Evolutionary conservation across 441 rosid genomes (phyloP).

Genomic region (Aquilaria agallochum): DNA sequence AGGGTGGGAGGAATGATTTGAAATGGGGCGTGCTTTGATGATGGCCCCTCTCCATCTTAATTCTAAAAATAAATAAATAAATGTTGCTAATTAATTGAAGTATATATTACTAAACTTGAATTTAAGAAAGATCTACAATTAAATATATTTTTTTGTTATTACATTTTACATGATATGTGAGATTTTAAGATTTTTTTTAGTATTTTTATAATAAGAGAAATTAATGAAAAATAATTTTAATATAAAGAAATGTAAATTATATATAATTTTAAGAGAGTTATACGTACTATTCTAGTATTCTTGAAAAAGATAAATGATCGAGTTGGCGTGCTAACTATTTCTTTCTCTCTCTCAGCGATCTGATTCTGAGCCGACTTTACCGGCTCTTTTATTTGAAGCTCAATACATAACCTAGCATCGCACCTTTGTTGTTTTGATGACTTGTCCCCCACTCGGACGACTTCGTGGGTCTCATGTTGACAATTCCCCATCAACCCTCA

Average conservation of each 20-base stretch:
- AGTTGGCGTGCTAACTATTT: slow-evolving; percentile 32
- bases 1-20: slow-evolving; percentile 47
- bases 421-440: slow-evolving; percentile 19
- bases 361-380: slow-evolving; percentile 12
- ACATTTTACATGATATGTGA: too few species aligned
- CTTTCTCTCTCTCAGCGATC: slow-evolving; percentile 5
- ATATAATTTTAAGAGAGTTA: too few species aligned
- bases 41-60: slow-evolving; percentile 21
- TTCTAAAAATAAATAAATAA: too few species aligned
- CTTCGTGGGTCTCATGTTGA: slow-evolving; percentile 38
- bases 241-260: too few species aligned
- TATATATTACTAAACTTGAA: too few species aligned
- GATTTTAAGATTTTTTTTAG: too few species aligned
- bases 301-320: slow-evolving; percentile 12
- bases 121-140: too few species aligned
- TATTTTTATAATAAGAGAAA: too few species aligned
- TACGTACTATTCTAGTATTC: too few species aligned
- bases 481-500: slow-evolving; percentile 1
- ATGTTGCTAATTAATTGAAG: too few species aligned
- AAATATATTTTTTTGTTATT: too few species aligned
- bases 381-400: slow-evolving; percentile 6
- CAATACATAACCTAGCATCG: slow-evolving; percentile 4
- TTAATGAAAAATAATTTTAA: too few species aligned
- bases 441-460: slow-evolving; percentile 46
- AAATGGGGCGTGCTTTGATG: slow-evolving; percentile 37